Conservation (phyloP, 331 rosid species). For the Phaseolus coccineus region DNA sequence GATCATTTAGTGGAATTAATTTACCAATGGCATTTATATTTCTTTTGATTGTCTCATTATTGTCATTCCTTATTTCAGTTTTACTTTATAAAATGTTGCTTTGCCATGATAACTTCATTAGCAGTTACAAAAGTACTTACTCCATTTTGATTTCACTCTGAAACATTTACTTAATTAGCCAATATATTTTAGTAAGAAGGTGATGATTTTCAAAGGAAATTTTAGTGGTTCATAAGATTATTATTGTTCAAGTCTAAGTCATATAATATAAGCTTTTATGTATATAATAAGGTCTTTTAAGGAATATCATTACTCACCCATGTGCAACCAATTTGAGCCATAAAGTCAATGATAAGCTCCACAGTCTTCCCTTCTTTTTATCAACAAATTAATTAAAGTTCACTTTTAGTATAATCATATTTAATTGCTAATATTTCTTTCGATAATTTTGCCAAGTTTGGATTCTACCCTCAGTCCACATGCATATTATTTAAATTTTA, state of each 20-base stretch:
- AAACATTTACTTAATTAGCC: background rate
- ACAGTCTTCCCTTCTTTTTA: conserved; percentile 54
- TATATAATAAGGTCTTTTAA: conserved; percentile 47
- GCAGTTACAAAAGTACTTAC: background rate
- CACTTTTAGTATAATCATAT: conserved; percentile 46
- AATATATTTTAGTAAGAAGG: background rate
- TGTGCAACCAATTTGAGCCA: conserved; percentile 69
- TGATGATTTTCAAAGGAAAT: conserved; percentile 32
- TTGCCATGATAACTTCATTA: background rate
- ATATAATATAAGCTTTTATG: conserved; percentile 7
- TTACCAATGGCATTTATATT: background rate
- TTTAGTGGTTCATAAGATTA: conserved; percentile 39
- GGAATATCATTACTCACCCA: conserved; percentile 65
- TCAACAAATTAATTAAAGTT: conserved; percentile 44
- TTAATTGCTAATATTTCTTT: conserved; percentile 40
- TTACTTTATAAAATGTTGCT: no score
- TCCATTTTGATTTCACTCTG: background rate
- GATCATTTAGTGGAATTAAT: conserved; percentile 34
- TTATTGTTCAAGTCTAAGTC: conserved; percentile 42
- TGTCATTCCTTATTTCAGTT: no score
- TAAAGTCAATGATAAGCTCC: conserved; percentile 74
- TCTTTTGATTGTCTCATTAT: no score
- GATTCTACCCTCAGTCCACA: background rate
- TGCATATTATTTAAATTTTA: conserved; percentile 30
- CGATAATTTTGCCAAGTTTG: conserved; percentile 37